Base-by-base conservation (phyloP, 768 basidiomycete genomes). In the Boletus subcaerulescens region DNA sequence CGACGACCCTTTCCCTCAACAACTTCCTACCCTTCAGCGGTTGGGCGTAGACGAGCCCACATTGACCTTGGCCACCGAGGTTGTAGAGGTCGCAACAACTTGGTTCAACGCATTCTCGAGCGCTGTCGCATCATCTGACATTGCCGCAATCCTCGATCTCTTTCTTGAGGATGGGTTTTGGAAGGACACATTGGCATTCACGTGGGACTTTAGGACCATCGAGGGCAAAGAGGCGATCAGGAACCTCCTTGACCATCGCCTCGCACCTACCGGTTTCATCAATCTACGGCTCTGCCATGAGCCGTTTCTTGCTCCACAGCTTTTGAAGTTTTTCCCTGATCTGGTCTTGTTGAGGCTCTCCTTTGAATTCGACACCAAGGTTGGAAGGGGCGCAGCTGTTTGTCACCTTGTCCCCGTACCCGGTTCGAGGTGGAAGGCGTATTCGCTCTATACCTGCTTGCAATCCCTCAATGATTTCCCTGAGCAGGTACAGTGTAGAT, bases 381-480 rank as follows among this genome's bases (percentile, higher is more conserved):
- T 76, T 1, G 87, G 84, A 0, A 64, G 74, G 13, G 81, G 77
- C 12, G 76, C 77, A 0, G 86, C 78, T 2, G 71, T 87, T 13
- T 76, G 76, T 15, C 74, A 83, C 33, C 75, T 88, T 4, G 74
- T 83, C 0, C 85, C 81, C 0, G 58, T 64, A 4, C 72, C 74
- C 3, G 60, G 57, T 32, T 64, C 68, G 14, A 61, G 49, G 9
- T 89, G 87, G 87, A 83, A 80, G 64, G 84, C 83, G 59, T 24
- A 24, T 24, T 24, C 22, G 22, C 22, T 87, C 10, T 84, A 79
- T 59, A 89, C 87, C 0, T 78, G 80, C 50, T 72, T 89, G 22
- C 80, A 85, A 26, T 78, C 76, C 32, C 69, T 89, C 60, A 79
- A 82, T 29, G 80, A 73, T 5, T 77, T 75, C 61, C 83, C 82